Base-by-base conservation (phyloP, 2,329 filamentous ascomycete genomes). In the Zymoseptoria crescenta region DNA sequence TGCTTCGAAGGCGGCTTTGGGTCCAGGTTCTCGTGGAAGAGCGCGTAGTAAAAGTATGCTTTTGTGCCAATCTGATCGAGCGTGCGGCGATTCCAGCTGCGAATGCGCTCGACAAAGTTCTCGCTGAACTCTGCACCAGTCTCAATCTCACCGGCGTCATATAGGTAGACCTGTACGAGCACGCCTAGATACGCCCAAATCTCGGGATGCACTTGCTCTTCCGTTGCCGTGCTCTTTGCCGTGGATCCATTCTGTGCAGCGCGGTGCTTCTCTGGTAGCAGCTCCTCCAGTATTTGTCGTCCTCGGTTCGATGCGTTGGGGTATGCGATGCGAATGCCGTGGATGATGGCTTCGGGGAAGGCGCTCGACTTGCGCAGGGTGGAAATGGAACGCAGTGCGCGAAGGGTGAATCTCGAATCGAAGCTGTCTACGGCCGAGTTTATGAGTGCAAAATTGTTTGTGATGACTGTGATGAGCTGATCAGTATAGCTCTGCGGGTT, bases 41-140 rank as follows among this genome's bases (percentile, higher is more conserved):
- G 81, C 24, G 91, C 91, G 77, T 91, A 96, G 81, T 99, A 99
- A 77, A 96, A 97, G 82, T 96, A 99, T 64, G 93, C 91, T 76
- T 95, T 95, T 65, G 93, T 91, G 60, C 92, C 89, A 60, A 99
- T 84, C 54, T 92, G 91, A 75, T 99, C 94, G 63, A 99, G 80
- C 24, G 94, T 97, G 68, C 94, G 87, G 63, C 94, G 88, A 80
- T 99, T 99, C 73, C 96, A 82, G 56, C 86, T 82, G 70, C 95
- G 91, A 73, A 97, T 87, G 72, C 88, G 87, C 72, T 93, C 89
- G 55, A 91, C 86, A 56, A 99, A 82, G 68, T 86, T 85, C 66
- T 85, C 84, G 29, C 94, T 97, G 77, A 97, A 96, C 61, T 89
- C 83, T 64, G 87, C 86, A 57, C 94, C 94, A 63, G 84, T 84